Evolutionary conservation across 73 alveolate genomes (phyloP).

Genomic region (Paramecium tetraurelia): DNA sequence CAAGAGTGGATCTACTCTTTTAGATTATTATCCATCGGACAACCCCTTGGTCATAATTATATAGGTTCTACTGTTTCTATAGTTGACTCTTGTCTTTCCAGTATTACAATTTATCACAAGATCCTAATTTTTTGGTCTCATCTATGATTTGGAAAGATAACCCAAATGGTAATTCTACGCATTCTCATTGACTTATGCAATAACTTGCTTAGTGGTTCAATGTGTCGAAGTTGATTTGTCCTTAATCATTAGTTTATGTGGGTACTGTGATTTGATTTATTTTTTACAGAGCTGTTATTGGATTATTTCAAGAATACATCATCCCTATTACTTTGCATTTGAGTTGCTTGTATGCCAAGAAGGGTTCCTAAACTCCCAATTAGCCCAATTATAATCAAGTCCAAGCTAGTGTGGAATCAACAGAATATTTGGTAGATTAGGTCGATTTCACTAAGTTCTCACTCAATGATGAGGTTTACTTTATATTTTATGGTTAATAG

Average conservation of each 20-base stretch:
- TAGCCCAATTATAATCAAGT: neutral
- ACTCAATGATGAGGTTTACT: neutral
- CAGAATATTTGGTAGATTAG: neutral
- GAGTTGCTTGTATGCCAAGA: neutral
- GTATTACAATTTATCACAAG: constrained; percentile 18
- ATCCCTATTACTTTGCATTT: constrained; percentile 17
- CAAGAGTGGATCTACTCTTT: neutral
- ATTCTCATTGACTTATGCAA: neutral
- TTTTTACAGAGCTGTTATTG: constrained; percentile 15
- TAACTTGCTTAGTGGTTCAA: neutral
- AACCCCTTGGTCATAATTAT: neutral
- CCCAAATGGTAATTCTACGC: neutral
- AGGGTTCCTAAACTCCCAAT: neutral
- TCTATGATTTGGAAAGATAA: neutral
- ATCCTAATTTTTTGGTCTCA: constrained; percentile 5
- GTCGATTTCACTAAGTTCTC: neutral
- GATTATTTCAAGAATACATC: neutral
- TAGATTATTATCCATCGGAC: constrained; percentile 5
- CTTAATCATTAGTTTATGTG: constrained; percentile 16
- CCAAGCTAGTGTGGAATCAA: neutral
- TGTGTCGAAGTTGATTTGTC: constrained; percentile 25
- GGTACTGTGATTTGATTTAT: neutral
- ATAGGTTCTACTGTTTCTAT: neutral
- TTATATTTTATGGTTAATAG: neutral
- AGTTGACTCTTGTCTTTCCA: constrained; percentile 16